Percentiles rank a stretch among this genome's conserved stretches.
Evolutionary conservation across 2,329 filamentous ascomycete species (phyloP).

Genomic region (Microthyrium microscopicum): DNA sequence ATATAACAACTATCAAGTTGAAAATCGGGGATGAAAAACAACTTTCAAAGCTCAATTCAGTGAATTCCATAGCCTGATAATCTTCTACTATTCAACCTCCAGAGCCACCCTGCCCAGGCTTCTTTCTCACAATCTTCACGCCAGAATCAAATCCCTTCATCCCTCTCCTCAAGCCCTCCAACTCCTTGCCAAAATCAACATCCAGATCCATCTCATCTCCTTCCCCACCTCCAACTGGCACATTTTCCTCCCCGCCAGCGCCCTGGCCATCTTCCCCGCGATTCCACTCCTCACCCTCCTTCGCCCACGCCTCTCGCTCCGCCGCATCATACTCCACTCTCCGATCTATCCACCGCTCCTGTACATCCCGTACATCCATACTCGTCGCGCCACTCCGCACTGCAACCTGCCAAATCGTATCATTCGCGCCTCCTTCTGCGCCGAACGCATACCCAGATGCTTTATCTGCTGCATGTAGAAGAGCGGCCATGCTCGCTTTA

Average conservation of each 20-base stretch:
- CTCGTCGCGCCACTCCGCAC: conserved; percentile 56
- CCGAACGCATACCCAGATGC: conserved; percentile 90
- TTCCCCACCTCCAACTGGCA: too few species aligned
- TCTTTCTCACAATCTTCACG: too few species aligned
- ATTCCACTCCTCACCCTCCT: conserved; percentile 43
- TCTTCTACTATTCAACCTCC: too few species aligned
- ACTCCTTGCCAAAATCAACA: too few species aligned
- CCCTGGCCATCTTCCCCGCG: conserved; percentile 2
- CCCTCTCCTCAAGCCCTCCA: too few species aligned
- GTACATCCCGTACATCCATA: conserved; percentile 75
- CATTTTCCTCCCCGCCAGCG: neutral
- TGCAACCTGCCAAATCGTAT: conserved; percentile 92
- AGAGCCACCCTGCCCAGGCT: too few species aligned
- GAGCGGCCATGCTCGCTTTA: conserved; percentile 88
- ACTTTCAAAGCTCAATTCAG: too few species aligned
- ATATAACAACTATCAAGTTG: too few species aligned
- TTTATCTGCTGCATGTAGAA: conserved; percentile 77
- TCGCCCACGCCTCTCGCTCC: conserved; percentile 59
- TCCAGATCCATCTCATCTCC: too few species aligned
- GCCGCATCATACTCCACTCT: conserved; percentile 75
- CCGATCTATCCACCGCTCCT: conserved; percentile 87
- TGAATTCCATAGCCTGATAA: too few species aligned
- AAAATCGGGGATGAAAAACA: too few species aligned
- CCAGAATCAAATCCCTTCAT: too few species aligned
- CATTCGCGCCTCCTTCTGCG: conserved; percentile 43